Base-by-base conservation (phyloP, 2,329 filamentous ascomycete species). In the Microcyclosporella mali region DNA sequence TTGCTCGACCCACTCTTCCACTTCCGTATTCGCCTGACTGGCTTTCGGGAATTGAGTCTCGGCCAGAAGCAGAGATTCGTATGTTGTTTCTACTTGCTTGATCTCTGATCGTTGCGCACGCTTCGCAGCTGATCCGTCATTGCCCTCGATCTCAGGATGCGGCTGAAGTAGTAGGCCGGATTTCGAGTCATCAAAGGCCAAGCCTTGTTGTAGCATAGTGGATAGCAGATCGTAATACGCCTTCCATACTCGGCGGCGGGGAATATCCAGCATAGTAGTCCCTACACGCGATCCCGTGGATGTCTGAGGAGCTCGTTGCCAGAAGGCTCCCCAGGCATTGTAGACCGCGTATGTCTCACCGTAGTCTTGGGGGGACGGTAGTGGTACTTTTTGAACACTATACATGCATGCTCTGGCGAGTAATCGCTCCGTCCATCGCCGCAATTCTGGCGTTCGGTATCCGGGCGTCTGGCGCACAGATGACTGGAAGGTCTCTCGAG, bases 31-130 rank as follows among this genome's bases (percentile, higher is more conserved):
- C 39, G 79, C 74, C 56, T 92, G 81, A 32, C 85, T 83, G 0
- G 92, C 89, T 54, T 81, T 84, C 0, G 92, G 92, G 56, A 98
- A 98, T 19, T 76, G 74, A 0, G 85, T 85, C 60, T 94, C 87
- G 43, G 76, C 77, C 3, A 95, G 72, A 18, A 98, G 70, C 3
- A 92, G 71, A 12, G 75, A 74, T 63, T 95, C 88, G 60, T 94
- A 97, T 7, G 82, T 77, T 1, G 77, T 66, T 64, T 97, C 88
- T 8, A 89, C 82, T 39, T 77, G 78, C 60, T 88, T 86, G 40
- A 95, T 65, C 66, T 97, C 90, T 18, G 78, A 73, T 39, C 82
- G 76, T 56, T 95, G 76, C 56, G 65, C 64, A 17, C 66, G 46
- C 29, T 64, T 64, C 8, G 58, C 49, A 14, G 56, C 56, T 3